Conservation (phyloP, 2,329 filamentous ascomycete genomes). For the Fusarium clavum region DNA sequence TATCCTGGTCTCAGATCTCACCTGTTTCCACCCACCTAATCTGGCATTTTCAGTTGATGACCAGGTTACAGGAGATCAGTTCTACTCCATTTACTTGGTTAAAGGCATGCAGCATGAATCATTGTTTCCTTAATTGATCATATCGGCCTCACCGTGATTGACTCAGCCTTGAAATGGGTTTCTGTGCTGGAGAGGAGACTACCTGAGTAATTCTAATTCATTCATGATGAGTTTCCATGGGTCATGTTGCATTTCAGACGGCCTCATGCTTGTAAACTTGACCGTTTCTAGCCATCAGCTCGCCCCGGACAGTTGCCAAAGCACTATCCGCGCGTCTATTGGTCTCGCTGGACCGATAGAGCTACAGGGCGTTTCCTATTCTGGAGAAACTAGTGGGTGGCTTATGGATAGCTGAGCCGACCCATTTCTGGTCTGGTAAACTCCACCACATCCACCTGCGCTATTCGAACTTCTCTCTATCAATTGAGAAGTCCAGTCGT, state of each 20-base stretch:
- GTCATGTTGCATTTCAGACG: conserved; percentile 42
- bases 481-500: background rate
- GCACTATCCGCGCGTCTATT: conserved; percentile 47
- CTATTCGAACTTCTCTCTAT: conserved; percentile 22
- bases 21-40: conserved; percentile 12
- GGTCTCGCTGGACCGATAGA: conserved; percentile 37
- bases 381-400: conserved; percentile 44
- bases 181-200: background rate
- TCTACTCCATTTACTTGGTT: background rate
- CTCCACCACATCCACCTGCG: conserved; percentile 26
- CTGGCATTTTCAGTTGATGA: conserved; percentile 9
- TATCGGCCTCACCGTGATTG: conserved; percentile 36
- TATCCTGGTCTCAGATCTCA: conserved; percentile 25
- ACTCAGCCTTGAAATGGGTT: conserved; percentile 30
- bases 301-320: conserved; percentile 42
- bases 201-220: conserved; percentile 1
- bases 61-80: background rate
- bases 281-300: conserved; percentile 45
- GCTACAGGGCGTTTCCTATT: conserved; percentile 39
- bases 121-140: conserved; percentile 17
- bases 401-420: conserved; percentile 44
- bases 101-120: conserved; percentile 8
- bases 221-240: conserved; percentile 1
- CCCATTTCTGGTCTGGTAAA: conserved; percentile 18
- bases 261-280: conserved; percentile 35